phyloP scores from a whole-genome alignment of 768 basidiomycete species.

The Tylopilus rubrobrunneus region DNA sequence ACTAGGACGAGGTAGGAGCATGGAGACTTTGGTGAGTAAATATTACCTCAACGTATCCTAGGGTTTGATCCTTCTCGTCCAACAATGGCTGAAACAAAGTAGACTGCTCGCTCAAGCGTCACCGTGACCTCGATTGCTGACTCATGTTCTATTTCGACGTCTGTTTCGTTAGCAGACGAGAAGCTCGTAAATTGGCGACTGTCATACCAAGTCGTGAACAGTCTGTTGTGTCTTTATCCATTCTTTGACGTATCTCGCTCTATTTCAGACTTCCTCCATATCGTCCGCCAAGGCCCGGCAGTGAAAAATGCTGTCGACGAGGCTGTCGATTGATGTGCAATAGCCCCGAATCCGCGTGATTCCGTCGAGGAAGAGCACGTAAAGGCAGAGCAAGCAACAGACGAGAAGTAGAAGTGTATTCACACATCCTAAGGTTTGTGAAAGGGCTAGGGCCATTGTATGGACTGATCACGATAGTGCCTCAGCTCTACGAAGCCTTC shows the following conservation, averaged over 20 bases:
- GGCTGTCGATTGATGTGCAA: constrained; percentile 81
- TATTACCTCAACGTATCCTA: constrained; percentile 26
- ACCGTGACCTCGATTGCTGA: constrained; percentile 13
- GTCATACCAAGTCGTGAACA: constrained; percentile 88
- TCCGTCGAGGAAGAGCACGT: constrained; percentile 80
- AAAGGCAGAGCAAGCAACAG: constrained; percentile 72
- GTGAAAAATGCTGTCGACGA: constrained; percentile 87
- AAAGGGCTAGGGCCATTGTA: background rate
- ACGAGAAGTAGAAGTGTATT: constrained; percentile 62
- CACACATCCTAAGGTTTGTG: constrained; percentile 68
- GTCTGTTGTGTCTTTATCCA: constrained; percentile 39
- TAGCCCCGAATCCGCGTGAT: constrained; percentile 82
- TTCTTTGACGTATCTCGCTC: constrained; percentile 2
- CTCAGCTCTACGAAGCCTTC: constrained; percentile 72
- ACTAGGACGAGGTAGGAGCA: constrained; percentile 88
- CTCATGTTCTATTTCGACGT: constrained; percentile 43
- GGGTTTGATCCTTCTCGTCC: constrained; percentile 80
- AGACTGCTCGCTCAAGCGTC: constrained; percentile 30
- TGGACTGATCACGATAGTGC: constrained; percentile 4
- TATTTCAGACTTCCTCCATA: constrained; percentile 63
- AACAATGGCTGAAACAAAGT: constrained; percentile 67
- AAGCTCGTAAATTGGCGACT: constrained; percentile 40
- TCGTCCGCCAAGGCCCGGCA: constrained; percentile 79
- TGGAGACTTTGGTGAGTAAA: constrained; percentile 70
- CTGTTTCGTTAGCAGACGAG: constrained; percentile 29